Base-by-base conservation (phyloP, 257 asterid genomes). In the Solanum corneliomulleri region DNA sequence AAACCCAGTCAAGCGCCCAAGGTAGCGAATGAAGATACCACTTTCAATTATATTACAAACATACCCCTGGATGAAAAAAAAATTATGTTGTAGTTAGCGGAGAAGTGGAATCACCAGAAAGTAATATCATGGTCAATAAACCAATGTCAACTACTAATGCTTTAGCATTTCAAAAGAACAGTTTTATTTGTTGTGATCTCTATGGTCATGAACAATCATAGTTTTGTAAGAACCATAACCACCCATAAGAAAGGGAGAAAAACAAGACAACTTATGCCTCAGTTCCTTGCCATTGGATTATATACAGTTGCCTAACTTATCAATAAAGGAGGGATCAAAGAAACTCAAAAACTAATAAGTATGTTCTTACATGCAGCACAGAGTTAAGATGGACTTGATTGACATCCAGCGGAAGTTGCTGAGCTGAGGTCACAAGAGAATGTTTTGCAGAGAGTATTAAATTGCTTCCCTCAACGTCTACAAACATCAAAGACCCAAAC, bases 1-100 rank as follows among this genome's bases (percentile, higher is more conserved):
- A 95, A 97, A 97, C 60, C 98, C 99, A 89, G 99, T 97, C 91
- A 96, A 92, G 52, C 96, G 97, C 83, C 99, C 99, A 87, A 96
- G 78, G 91, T 91, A 97, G 86, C 99, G 99, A 75, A 97, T 94
- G 87, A 97, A 97, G 94, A 98, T 94, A 78, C 99, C 99, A 80
- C 93, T 88, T 75, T 96, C 99, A 88, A 97, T 97, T 87, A 97
- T 89, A 89, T 95, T 97, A 90, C 99, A 96, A 86, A 97, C 85
- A 89, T 96, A 97, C 58, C 99, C 99, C 99, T 97, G 98, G 90
- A 60, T 88, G 37, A 92, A 41, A 91, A 60, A 60, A 60, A 72
- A 41, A 2, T 47, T 68, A 47, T 82, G 82, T 11, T 64, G 71
- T 85, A 33, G 45, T 81, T 45, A 74, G 68, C 47, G 13, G 78